These are phyloP conservation scores for Ciborinia camelliae DNA, from an alignment of 2,329 filamentous ascomycete species.

Conservation along the genomic window DNA sequence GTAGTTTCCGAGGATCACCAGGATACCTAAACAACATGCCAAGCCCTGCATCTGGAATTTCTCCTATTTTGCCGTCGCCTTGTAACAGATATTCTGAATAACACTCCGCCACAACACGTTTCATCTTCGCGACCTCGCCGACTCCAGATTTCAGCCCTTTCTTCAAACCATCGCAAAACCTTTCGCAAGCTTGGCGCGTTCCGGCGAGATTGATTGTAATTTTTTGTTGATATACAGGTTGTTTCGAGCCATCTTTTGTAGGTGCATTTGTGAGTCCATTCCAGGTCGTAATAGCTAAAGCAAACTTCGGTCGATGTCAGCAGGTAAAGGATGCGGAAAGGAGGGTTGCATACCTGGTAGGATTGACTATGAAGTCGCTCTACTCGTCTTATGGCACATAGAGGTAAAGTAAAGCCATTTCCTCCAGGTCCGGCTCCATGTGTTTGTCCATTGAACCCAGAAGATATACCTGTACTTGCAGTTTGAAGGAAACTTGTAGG, in stretches of 20 bases:
- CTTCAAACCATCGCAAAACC: conserved; percentile 95
- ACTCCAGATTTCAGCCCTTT: conserved; percentile 83
- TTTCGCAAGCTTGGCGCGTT: conserved; percentile 82
- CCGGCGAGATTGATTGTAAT: conserved; percentile 90
- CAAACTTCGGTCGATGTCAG: conserved; percentile 56
- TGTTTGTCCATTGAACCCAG: conserved; percentile 85
- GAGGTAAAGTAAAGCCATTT: conserved; percentile 91
- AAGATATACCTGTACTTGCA: conserved; percentile 75
- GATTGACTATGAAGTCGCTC: conserved; percentile 91
- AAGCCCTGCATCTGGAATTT: conserved; percentile 85
- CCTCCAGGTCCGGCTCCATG: conserved; percentile 89
- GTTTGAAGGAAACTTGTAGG: conserved; percentile 80
- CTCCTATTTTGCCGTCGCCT: conserved; percentile 56
- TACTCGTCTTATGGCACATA: conserved; percentile 87
- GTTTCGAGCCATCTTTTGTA: conserved; percentile 44
- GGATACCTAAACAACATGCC: conserved; percentile 93
- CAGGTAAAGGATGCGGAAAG: conserved; percentile 10
- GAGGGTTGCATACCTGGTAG: conserved; percentile 55
- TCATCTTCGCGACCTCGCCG: conserved; percentile 81
- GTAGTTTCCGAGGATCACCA: conserved; percentile 87
- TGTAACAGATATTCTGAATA: conserved; percentile 84
- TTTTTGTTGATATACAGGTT: conserved; percentile 63
- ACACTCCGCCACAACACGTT: conserved; percentile 75
- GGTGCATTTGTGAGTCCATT: conserved; percentile 63
- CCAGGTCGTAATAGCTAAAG: conserved; percentile 92